These are phyloP conservation scores for Phaeotremella skinneri DNA, from an alignment of 768 basidiomycete genomes.

Conservation along the genomic window DNA sequence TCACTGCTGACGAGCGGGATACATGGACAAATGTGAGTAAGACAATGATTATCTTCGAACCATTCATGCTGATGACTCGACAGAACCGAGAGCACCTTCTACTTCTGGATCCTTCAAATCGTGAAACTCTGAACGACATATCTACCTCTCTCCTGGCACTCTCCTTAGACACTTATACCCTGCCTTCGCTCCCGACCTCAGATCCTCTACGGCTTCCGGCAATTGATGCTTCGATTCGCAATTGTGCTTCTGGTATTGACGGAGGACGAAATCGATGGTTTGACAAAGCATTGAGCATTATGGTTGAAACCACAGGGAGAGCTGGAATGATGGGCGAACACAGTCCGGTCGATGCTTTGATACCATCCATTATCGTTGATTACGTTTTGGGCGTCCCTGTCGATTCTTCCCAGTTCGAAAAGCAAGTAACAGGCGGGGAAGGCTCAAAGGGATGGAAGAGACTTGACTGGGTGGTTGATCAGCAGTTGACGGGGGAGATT, in stretches of 20 bases:
- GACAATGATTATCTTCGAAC: conserved; percentile 6
- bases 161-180: conserved; percentile 73
- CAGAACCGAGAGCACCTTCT: conserved; percentile 73
- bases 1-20: conserved; percentile 79
- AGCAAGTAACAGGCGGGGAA: too few species aligned
- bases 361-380: conserved; percentile 81
- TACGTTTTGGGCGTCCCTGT: conserved; percentile 72
- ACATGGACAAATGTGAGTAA: conserved; percentile 72
- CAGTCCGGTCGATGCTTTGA: conserved; percentile 81
- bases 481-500: conserved; percentile 61
- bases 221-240: conserved; percentile 72
- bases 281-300: conserved; percentile 79
- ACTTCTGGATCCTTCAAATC: conserved; percentile 66
- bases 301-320: conserved; percentile 79
- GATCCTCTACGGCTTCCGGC: conserved; percentile 49
- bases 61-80: conserved; percentile 3
- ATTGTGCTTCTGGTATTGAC: conserved; percentile 63
- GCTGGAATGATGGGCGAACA: conserved; percentile 89
- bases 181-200: conserved; percentile 46
- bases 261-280: conserved; percentile 79
- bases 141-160: conserved; percentile 74
- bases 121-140: conserved; percentile 61
- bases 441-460: conserved; percentile 58
- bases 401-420: conserved; percentile 54
- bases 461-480: conserved; percentile 74